Evolutionary conservation across 2,329 filamentous ascomycete genomes (phyloP), one percentile per base, ranked within the genome.

Genomic region (Didymella glomerata): DNA sequence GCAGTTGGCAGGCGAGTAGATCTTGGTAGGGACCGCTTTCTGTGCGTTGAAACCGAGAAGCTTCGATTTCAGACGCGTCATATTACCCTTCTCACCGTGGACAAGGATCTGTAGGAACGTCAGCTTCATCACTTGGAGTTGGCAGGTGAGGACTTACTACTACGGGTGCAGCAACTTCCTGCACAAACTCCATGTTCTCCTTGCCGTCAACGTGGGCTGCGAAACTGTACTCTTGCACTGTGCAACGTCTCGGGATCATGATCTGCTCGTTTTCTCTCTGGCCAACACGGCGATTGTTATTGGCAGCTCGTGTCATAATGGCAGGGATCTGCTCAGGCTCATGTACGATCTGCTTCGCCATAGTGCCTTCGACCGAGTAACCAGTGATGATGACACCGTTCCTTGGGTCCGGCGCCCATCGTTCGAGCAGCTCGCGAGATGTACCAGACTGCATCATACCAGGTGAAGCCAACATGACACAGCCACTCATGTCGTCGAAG

Each of bases 361-460:
- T 98, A 0, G 95, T 99, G 6, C 95, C 95, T 78, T 99, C 95
- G 8, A 99, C 94, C 61, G 93, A 97, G 80, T 99, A 99, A 74
- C 95, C 95, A 0, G 95, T 99, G 77, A 99, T 97, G 68, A 99
- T 91, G 42, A 99, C 92, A n/a, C 94, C 95, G 72, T 99, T 99
- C 77, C 95, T 93, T 63, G 95, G 90, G 78, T 92, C 96, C 0
- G 95, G 95, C 1, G 94, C 94, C 95, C 95, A 99, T 69, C 94
- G 83, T 80, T 99, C 95, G 4, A 99, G 85, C 10, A 99, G 82
- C 75, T 97, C 92, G 75, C 95, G 85, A 70, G 93, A 97, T 18
- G 97, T 94, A 49, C 95, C 95, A 57, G 94, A 98, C 75, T 99
- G 94, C 68, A 99, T 83, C 95, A 99, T 98, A 88, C 95, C 95